Evolutionary conservation across 768 basidiomycete genomes (phyloP).

Genomic region (Boletellus sp.): DNA sequence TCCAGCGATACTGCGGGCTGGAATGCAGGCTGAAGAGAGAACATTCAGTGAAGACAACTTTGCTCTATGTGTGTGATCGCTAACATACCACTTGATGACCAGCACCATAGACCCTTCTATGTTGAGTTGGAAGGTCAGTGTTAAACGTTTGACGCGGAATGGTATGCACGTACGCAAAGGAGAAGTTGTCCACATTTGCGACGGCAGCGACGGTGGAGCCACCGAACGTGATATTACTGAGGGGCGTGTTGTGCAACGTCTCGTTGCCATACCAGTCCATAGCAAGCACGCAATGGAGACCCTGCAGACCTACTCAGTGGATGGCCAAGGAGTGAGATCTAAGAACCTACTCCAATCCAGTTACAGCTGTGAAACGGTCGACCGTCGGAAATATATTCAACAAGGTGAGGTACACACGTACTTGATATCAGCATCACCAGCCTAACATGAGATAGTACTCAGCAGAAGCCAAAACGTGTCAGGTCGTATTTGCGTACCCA

Average conservation of each 20-base stretch:
- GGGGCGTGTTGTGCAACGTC: conserved; percentile 37
- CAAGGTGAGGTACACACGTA: conserved; percentile 3
- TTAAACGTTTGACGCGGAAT: background rate
- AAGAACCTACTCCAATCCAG: conserved; percentile 33
- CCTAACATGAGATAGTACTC: conserved; percentile 10
- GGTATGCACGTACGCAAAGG: conserved; percentile 54
- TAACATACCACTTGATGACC: conserved; percentile 61
- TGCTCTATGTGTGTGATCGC: background rate
- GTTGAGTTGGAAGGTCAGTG: background rate
- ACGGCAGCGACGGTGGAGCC: conserved; percentile 53
- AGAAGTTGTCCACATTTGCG: conserved; percentile 63
- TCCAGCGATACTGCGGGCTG: conserved; percentile 55
- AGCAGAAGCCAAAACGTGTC: background rate
- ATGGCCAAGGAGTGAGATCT: background rate
- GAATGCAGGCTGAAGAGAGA: conserved; percentile 50
- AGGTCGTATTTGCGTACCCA: conserved; percentile 30
- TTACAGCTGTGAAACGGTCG: conserved; percentile 11
- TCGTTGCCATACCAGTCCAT: conserved; percentile 48
- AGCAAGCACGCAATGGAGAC: conserved; percentile 35
- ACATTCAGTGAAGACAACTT: background rate
- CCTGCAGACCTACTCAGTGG: conserved; percentile 17
- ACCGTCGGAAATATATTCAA: background rate
- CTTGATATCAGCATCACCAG: conserved; percentile 29
- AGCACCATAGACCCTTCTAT: conserved; percentile 51
- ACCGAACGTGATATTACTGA: conserved; percentile 54